These are phyloP conservation scores for Malassezia furfur DNA, from an alignment of 1,284 basidiomycete genomes.

Conservation along the genomic window DNA sequence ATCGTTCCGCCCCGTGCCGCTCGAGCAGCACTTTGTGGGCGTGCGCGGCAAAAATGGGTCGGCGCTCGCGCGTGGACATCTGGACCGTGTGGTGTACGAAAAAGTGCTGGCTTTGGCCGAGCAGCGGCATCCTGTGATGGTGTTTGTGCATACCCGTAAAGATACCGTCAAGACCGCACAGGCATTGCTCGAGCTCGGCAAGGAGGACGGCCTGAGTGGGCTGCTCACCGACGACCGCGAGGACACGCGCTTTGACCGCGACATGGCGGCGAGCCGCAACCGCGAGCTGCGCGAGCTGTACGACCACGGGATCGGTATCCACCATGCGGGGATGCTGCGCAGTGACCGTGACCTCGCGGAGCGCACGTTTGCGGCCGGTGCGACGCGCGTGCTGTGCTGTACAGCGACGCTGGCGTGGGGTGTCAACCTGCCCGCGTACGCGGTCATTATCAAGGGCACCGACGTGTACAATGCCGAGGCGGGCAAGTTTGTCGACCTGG, in stretches of 20 bases:
- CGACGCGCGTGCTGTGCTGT: conserved; percentile 90
- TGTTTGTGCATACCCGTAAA: conserved; percentile 96
- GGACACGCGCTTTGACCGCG: conserved; percentile 58
- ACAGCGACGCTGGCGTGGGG: conserved; percentile 98
- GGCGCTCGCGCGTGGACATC: conserved; percentile 65
- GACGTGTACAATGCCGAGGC: conserved; percentile 63
- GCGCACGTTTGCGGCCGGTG: conserved; percentile 78
- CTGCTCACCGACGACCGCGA: conserved; percentile 54
- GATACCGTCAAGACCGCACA: conserved; percentile 91
- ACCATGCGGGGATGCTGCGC: conserved; percentile 96
- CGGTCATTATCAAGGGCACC: conserved; percentile 93
- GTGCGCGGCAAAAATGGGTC: conserved; percentile 83
- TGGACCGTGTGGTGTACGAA: conserved; percentile 81
- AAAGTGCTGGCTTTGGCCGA: conserved; percentile 54
- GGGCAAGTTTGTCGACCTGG: conserved; percentile 72
- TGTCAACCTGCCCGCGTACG: conserved; percentile 96
- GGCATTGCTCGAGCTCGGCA: conserved; percentile 66
- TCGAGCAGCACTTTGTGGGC: conserved; percentile 96
- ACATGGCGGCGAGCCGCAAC: conserved; percentile 72
- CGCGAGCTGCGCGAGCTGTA: conserved; percentile 95
- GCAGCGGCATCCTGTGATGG: conserved; percentile 83
- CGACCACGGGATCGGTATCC: conserved; percentile 83
- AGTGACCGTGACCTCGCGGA: conserved; percentile 93
- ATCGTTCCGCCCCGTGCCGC: conserved; percentile 89
- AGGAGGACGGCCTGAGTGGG: conserved; percentile 63